Conservation (phyloP, 192 early-diverging fungal genomes). For the Piromyces finnis region DNA sequence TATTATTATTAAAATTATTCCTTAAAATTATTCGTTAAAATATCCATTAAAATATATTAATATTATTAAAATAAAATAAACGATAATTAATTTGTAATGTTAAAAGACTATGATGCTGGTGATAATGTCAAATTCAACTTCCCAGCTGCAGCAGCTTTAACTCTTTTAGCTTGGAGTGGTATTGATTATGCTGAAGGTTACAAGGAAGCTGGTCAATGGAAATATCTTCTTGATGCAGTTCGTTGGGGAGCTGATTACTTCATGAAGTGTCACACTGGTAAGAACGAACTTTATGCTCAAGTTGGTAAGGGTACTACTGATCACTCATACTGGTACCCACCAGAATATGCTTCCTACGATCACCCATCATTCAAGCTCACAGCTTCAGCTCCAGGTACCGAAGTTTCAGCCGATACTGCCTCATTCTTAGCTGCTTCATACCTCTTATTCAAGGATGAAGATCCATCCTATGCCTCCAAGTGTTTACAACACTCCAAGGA, state of each 20-base stretch:
- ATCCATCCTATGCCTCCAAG: too few species aligned
- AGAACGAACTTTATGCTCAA: too few species aligned
- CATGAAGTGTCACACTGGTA: conserved; percentile 30
- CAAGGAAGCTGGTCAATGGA: conserved; percentile 16
- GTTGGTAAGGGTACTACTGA: too few species aligned
- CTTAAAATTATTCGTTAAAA: too few species aligned
- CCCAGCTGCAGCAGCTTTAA: conserved; percentile 23
- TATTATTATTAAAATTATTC: too few species aligned
- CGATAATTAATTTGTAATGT: too few species aligned
- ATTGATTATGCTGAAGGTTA: conserved; percentile 34
- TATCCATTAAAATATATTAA: too few species aligned
- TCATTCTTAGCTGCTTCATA: conserved; percentile 31
- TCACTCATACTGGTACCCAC: conserved; percentile 6
- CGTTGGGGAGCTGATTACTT: conserved; percentile 44
- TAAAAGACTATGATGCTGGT: conserved; percentile 19
- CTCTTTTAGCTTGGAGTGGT: conserved; percentile 27
- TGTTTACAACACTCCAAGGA: conserved; percentile 11
- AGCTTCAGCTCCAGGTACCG: conserved; percentile 24
- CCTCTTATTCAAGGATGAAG: conserved; percentile 11
- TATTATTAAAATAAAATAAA: too few species aligned
- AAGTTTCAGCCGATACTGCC: conserved; percentile 26
- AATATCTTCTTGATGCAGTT: conserved; percentile 20
- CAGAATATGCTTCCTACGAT: conserved; percentile 18
- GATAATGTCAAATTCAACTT: conserved; percentile 42
- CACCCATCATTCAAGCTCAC: conserved; percentile 25